Conservation (phyloP, 805 yeast species). For the Barnettozyma siamensis region DNA sequence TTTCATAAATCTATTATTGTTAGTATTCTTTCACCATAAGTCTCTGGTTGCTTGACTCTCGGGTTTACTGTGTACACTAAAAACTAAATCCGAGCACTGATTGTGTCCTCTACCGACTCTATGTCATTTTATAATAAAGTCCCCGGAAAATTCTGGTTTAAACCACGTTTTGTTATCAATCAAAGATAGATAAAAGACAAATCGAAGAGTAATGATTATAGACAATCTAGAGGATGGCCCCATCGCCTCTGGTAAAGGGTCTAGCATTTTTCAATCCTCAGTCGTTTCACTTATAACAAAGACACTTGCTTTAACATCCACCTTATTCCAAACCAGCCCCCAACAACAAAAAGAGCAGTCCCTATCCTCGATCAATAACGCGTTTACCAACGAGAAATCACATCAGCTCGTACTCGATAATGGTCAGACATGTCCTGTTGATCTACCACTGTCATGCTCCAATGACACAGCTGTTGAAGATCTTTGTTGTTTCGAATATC, state of each 20-base stretch:
- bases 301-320: not conserved
- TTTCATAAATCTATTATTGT: too few species aligned
- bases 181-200: too few species aligned
- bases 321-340: not conserved
- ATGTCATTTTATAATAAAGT: not conserved
- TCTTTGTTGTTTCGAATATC: conserved; percentile 79
- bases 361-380: not conserved
- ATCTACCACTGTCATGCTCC: conserved; percentile 56
- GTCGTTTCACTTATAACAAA: not conserved
- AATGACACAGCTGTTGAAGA: conserved; percentile 50
- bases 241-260: too few species aligned
- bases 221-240: too few species aligned
- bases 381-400: not conserved
- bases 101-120: not conserved
- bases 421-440: conserved; percentile 42
- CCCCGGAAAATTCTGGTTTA: too few species aligned
- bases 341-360: not conserved
- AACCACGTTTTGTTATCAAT: too few species aligned
- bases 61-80: too few species aligned
- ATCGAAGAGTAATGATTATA: too few species aligned
- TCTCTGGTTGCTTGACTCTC: too few species aligned
- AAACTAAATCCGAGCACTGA: not conserved
- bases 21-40: too few species aligned
- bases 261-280: not conserved
- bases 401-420: not conserved